A percentile compares a stretch with the other conserved stretches of the same genome.
Evolutionary conservation across 345 rosid genomes (phyloP).

Genomic region (Syzygium oleosum): DNA sequence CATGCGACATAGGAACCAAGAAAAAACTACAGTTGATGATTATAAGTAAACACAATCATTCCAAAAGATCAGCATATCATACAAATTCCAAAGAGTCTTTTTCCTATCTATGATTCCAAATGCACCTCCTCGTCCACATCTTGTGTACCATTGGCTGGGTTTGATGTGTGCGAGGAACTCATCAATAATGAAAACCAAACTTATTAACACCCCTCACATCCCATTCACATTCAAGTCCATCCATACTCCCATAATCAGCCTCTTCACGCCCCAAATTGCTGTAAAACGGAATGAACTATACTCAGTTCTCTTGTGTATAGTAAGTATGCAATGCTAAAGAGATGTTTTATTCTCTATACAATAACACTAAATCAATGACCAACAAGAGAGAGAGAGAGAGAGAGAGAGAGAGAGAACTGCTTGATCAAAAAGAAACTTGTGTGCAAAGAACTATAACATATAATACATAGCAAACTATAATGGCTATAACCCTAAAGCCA

Average conservation of each 20-base stretch:
- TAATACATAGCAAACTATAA: neutral
- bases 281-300: neutral
- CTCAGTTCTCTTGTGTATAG: neutral
- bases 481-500: neutral
- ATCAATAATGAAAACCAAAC: neutral
- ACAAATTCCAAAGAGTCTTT: neutral
- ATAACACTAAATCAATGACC: too few species aligned
- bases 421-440: too few species aligned
- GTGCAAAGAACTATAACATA: too few species aligned
- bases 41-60: neutral
- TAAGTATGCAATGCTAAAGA: neutral
- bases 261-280: neutral
- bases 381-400: neutral
- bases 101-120: neutral
- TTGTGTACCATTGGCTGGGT: neutral
- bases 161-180: neutral
- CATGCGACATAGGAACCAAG: neutral
- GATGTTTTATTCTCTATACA: too few species aligned
- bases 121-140: neutral
- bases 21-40: neutral
- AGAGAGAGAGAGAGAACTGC: neutral
- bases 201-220: neutral
- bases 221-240: neutral
- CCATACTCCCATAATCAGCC: neutral
- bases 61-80: neutral